These are phyloP conservation scores for Betula pendula DNA, from an alignment of 306 rosid species.

Conservation along the genomic window DNA sequence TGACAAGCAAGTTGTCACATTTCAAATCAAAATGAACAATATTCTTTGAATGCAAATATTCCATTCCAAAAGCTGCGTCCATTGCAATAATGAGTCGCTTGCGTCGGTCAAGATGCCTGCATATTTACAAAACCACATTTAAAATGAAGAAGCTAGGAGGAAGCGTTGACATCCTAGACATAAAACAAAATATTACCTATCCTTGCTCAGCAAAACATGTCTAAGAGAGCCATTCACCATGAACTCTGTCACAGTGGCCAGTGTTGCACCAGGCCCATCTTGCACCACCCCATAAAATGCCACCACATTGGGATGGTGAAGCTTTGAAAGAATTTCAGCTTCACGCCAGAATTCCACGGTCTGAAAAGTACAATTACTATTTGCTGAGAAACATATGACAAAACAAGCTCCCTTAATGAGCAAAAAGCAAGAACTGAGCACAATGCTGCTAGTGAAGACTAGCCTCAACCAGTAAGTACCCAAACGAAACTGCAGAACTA, in stretches of 20 bases:
- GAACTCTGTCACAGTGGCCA: conserved; percentile 84
- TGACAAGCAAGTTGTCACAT: conserved; percentile 90
- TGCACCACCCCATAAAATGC: conserved; percentile 66
- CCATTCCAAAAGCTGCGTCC: conserved; percentile 99
- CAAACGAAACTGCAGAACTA: background rate
- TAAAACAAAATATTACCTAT: conserved; percentile 48
- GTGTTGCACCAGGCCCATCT: conserved; percentile 83
- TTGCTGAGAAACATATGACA: conserved; percentile 19
- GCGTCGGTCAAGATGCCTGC: conserved; percentile 82
- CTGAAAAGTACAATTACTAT: conserved; percentile 35
- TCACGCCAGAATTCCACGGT: conserved; percentile 84
- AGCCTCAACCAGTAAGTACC: conserved; percentile 10
- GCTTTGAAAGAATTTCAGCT: conserved; percentile 78
- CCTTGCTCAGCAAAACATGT: conserved; percentile 72
- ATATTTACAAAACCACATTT: conserved; percentile 22
- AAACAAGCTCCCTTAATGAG: background rate
- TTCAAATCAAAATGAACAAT: conserved; percentile 91
- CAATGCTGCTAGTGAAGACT: conserved; percentile 4
- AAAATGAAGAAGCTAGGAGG: conserved; percentile 21
- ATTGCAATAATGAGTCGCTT: conserved; percentile 85
- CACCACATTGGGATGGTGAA: conserved; percentile 94
- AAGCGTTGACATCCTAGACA: conserved; percentile 17
- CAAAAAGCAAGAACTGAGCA: background rate
- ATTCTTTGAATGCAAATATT: conserved; percentile 82
- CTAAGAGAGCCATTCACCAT: conserved; percentile 93